Conservation (phyloP, 805 yeast genomes). For the Candida silvatica region DNA sequence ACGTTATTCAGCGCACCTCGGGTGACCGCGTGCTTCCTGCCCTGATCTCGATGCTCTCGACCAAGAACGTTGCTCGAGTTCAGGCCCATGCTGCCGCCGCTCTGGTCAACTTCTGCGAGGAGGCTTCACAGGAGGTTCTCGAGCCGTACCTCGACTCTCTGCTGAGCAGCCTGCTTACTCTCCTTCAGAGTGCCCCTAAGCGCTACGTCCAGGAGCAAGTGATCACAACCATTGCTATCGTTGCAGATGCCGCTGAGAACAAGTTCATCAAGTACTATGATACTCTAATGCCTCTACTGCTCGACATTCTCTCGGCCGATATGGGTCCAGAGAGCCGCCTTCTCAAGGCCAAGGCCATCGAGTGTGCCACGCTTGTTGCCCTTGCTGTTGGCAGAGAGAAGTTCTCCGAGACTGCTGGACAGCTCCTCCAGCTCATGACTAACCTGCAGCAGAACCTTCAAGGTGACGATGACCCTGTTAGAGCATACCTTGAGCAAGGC, state of each 20-base stretch:
- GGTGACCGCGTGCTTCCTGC: conserved; percentile 82
- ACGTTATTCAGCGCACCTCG: conserved; percentile 71
- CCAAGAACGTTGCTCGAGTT: conserved; percentile 76
- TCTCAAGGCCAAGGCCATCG: conserved; percentile 88
- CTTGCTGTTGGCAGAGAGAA: conserved; percentile 91
- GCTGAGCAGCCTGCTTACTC: conserved; percentile 60
- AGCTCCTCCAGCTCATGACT: conserved; percentile 64
- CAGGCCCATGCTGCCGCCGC: conserved; percentile 99
- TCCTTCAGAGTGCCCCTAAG: conserved; percentile 72
- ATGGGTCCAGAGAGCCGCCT: conserved; percentile 62
- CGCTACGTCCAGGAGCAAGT: conserved; percentile 97
- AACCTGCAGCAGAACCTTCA: conserved; percentile 48
- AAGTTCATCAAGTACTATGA: conserved; percentile 89
- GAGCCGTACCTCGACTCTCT: conserved; percentile 90
- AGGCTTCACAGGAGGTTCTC: conserved; percentile 75
- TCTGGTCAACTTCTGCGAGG: conserved; percentile 88
- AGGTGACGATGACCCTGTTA: conserved; percentile 82
- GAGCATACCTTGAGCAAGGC: conserved; percentile 81
- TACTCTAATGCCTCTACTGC: conserved; percentile 82
- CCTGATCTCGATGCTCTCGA: conserved; percentile 69
- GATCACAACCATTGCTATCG: conserved; percentile 89
- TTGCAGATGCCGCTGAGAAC: conserved; percentile 91
- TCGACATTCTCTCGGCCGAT: conserved; percentile 72
- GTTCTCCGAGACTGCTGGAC: conserved; percentile 66
- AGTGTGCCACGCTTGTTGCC: conserved; percentile 91